phyloP scores from a whole-genome alignment of 2,329 filamentous ascomycete species.

The Penicillium sp. region DNA sequence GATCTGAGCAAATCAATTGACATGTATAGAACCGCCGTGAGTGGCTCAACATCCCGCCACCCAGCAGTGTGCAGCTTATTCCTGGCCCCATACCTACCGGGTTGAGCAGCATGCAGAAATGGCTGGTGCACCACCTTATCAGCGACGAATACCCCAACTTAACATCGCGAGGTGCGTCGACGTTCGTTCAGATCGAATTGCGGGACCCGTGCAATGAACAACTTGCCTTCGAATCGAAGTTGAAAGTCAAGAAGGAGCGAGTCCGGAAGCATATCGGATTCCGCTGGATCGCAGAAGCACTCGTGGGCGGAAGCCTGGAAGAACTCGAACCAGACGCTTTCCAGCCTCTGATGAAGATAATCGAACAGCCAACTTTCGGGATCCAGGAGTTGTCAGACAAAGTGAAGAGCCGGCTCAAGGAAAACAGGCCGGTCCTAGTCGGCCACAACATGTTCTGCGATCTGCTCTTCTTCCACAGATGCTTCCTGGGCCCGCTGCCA shows the following conservation, averaged over 20 bases:
- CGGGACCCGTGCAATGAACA: conserved; percentile 41
- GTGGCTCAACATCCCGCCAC: conserved; percentile 50
- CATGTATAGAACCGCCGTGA: conserved; percentile 27
- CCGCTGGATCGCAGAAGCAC: conserved; percentile 49
- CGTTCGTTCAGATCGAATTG: conserved; percentile 44
- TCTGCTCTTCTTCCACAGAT: conserved; percentile 60
- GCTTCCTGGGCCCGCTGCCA: conserved; percentile 60
- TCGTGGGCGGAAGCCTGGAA: conserved; percentile 44
- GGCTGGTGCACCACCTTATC: conserved; percentile 66
- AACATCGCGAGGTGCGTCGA: conserved; percentile 38
- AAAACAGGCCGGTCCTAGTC: conserved; percentile 54
- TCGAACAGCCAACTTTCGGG: conserved; percentile 20
- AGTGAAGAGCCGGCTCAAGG: conserved; percentile 44
- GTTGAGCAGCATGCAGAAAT: conserved; percentile 61
- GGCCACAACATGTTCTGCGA: conserved; percentile 66
- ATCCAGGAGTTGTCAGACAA: conserved; percentile 31
- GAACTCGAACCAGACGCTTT: conserved; percentile 38
- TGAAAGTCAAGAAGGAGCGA: conserved; percentile 27
- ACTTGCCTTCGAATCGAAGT: conserved; percentile 29
- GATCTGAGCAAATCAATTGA: background rate
- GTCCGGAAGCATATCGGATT: conserved; percentile 44
- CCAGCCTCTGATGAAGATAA: conserved; percentile 21
- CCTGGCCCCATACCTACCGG: conserved; percentile 22
- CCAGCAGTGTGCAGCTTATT: conserved; percentile 22
- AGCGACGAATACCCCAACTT: conserved; percentile 56